Conservation (phyloP, 441 rosid species). For the Erodium moschatum region DNA sequence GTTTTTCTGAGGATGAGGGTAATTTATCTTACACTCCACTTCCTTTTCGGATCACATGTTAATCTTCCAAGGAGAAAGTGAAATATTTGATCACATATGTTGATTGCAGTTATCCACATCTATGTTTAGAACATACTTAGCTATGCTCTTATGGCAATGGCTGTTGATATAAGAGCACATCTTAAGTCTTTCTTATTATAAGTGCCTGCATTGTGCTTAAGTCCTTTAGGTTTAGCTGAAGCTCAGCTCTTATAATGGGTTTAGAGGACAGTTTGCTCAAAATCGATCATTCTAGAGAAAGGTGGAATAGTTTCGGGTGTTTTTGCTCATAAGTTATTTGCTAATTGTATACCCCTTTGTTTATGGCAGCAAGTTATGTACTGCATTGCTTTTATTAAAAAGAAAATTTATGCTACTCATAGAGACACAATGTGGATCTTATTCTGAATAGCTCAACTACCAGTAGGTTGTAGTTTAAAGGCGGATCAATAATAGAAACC, state of each 20-base stretch:
- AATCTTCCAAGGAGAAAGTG: conserved; percentile 35
- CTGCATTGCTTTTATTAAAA: background rate
- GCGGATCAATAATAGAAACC: background rate
- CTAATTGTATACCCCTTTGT: background rate
- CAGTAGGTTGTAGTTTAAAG: background rate
- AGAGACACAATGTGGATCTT: background rate
- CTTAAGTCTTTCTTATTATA: background rate
- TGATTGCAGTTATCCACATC: too few species aligned
- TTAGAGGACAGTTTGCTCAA: background rate
- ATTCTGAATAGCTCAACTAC: background rate
- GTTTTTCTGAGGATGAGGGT: conserved; percentile 66
- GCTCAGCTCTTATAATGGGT: background rate
- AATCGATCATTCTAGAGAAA: background rate
- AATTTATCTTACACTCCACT: conserved; percentile 30
- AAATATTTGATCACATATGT: background rate
- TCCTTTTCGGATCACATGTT: background rate
- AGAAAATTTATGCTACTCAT: background rate
- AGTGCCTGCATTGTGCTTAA: background rate
- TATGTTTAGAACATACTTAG: background rate
- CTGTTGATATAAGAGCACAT: background rate
- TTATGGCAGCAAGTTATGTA: background rate
- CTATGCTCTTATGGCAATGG: background rate
- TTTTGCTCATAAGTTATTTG: background rate
- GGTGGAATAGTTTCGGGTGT: background rate
- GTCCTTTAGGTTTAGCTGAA: background rate